Evolutionary conservation across 768 basidiomycete species (phyloP).

Genomic region (Dioszegia crocea): DNA sequence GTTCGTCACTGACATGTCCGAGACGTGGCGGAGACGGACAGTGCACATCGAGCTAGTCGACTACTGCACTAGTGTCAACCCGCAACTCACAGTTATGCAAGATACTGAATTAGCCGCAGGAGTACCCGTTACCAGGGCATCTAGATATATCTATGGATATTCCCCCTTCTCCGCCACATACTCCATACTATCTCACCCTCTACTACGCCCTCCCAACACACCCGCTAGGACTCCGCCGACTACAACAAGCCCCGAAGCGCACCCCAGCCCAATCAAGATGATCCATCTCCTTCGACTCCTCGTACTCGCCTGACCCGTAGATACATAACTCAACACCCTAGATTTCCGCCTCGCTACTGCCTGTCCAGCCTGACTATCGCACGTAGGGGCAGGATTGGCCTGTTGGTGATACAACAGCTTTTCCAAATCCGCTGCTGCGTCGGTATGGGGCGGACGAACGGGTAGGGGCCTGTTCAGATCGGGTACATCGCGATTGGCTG

Average conservation of each 20-base stretch:
- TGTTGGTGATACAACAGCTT: not conserved
- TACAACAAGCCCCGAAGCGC: not conserved
- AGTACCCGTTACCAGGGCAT: no score
- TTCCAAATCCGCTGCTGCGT: not conserved
- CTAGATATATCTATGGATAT: no score
- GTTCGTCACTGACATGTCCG: no score
- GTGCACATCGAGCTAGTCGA: no score
- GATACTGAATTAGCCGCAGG: no score
- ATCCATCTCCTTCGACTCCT: slow-evolving; percentile 12
- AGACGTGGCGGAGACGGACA: no score
- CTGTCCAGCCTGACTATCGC: not conserved
- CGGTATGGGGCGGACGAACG: not conserved
- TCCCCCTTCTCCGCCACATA: no score
- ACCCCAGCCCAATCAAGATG: slow-evolving; percentile 11
- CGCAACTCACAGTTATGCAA: no score
- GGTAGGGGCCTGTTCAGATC: not conserved
- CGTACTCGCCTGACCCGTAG: not conserved
- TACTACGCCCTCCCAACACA: not conserved
- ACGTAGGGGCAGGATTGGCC: no score
- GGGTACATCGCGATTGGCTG: not conserved
- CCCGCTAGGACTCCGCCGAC: not conserved
- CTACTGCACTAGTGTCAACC: no score
- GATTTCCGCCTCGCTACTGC: not conserved
- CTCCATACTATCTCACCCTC: no score
- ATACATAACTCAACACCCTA: slow-evolving; percentile 4